Conservation (phyloP, 306 rosid species). For the Castanopsis chinensis region DNA sequence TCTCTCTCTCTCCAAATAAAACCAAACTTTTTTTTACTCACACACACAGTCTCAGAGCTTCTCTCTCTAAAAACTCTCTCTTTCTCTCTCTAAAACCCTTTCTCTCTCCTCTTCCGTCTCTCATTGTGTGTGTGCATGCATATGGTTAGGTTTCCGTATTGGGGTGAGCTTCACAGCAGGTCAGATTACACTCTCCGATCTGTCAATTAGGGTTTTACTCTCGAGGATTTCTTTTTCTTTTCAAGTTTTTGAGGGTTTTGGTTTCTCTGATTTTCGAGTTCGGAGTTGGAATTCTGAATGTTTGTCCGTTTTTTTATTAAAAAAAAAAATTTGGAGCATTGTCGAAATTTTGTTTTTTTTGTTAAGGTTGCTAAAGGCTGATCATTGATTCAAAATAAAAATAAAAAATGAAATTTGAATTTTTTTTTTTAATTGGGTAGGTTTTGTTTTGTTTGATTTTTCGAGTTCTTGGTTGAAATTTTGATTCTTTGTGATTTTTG, state of each 20-base stretch:
- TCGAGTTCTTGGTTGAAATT: background rate
- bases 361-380: no score
- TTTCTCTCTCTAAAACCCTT: constrained; percentile 12
- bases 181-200: constrained; percentile 43
- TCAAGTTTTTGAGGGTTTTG: background rate
- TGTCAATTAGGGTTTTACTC: constrained; percentile 51
- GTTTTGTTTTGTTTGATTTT: background rate
- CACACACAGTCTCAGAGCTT: constrained; percentile 23
- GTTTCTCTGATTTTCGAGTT: background rate
- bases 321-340: no score
- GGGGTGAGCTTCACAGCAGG: constrained; percentile 42
- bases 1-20: background rate
- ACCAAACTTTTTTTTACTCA: background rate
- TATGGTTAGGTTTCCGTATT: background rate
- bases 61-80: background rate
- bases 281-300: no score
- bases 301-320: no score
- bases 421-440: no score
- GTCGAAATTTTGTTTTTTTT: no score
- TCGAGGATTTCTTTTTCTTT: background rate
- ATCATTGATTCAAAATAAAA: no score
- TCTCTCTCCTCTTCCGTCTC: constrained; percentile 10
- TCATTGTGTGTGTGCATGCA: background rate
- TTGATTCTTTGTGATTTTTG: background rate
- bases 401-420: no score